Percentiles rank a stretch among this genome's conserved stretches.
Conservation (phyloP, 164 flowering plant genomes). For the Hamamelis virginiana region DNA sequence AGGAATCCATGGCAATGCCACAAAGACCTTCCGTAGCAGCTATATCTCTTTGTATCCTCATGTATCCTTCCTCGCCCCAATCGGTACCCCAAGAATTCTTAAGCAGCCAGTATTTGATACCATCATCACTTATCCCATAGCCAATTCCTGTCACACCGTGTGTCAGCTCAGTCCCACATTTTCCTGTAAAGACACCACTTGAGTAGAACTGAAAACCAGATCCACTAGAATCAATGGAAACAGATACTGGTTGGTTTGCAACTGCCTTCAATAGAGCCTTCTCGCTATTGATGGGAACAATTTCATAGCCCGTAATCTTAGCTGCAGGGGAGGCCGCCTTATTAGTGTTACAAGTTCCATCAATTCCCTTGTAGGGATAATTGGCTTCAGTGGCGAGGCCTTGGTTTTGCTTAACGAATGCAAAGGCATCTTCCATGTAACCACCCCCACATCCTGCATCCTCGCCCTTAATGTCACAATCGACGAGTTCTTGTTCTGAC, state of each 20-base stretch:
- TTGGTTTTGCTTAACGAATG: neutral
- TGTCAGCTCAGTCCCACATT: slow-evolving; percentile 8
- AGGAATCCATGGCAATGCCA: slow-evolving; percentile 19
- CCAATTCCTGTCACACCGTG: slow-evolving; percentile 20
- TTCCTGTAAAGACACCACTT: slow-evolving; percentile 20
- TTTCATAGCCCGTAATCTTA: slow-evolving; percentile 13
- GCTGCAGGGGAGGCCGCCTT: slow-evolving; percentile 11
- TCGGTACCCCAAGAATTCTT: slow-evolving; percentile 24
- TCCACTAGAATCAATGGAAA: slow-evolving; percentile 14
- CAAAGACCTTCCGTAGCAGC: slow-evolving; percentile 12
- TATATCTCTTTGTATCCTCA: slow-evolving; percentile 19
- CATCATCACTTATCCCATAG: slow-evolving; percentile 14
- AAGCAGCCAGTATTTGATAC: slow-evolving; percentile 22
- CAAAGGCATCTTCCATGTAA: slow-evolving; percentile 18
- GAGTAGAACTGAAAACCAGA: slow-evolving; percentile 12
- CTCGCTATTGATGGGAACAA: slow-evolving; percentile 21
- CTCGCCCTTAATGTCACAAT: slow-evolving; percentile 12
- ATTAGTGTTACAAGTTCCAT: slow-evolving; percentile 12
- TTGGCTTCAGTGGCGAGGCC: slow-evolving; percentile 18
- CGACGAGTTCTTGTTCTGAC: slow-evolving; percentile 14
- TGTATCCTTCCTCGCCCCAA: slow-evolving; percentile 28
- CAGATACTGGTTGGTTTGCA: slow-evolving; percentile 18
- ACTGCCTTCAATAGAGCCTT: slow-evolving; percentile 22
- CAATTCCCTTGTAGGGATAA: slow-evolving; percentile 19
- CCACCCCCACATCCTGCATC: slow-evolving; percentile 10